Percentiles rank a stretch among this genome's conserved stretches.
These are phyloP conservation scores for Sesbania bispinosa DNA, from an alignment of 306 rosid genomes.

Conservation along the genomic window DNA sequence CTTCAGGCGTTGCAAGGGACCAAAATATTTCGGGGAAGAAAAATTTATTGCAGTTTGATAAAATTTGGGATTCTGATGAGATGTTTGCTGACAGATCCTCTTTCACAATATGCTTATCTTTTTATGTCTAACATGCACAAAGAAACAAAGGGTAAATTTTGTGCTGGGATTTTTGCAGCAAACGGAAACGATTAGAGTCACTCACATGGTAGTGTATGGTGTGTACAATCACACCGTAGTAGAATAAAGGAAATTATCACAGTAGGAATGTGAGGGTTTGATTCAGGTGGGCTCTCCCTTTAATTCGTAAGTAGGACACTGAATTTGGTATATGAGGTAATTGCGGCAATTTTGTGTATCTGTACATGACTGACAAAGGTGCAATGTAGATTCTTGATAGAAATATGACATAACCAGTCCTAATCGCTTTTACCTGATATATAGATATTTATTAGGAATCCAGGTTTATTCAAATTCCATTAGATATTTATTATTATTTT, in stretches of 20 bases:
- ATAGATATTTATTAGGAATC: too few species aligned
- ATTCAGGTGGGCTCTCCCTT: not conserved
- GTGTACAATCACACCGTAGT: not conserved
- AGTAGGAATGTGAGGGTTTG: conserved; percentile 25
- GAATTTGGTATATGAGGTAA: not conserved
- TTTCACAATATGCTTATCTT: conserved; percentile 45
- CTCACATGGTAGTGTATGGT: conserved; percentile 2
- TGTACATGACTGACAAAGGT: not conserved
- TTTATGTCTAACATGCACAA: not conserved
- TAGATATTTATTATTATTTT: too few species aligned
- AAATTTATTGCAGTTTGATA: too few species aligned
- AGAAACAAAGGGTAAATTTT: not conserved
- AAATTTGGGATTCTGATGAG: conserved; percentile 6
- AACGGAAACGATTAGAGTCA: not conserved
- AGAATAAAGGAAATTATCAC: conserved; percentile 8
- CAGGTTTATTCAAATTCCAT: too few species aligned
- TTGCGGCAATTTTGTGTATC: conserved; percentile 5
- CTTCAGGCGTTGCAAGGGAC: too few species aligned
- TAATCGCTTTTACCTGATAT: too few species aligned
- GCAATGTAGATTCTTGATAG: not conserved
- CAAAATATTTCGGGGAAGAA: not conserved
- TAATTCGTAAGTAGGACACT: not conserved
- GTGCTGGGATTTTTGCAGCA: not conserved
- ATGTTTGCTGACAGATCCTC: conserved; percentile 36
- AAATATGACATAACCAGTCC: too few species aligned